Percentiles rank a stretch among this genome's conserved stretches.
Evolutionary conservation across 306 rosid species (phyloP).

Genomic region (Biancaea sappan): DNA sequence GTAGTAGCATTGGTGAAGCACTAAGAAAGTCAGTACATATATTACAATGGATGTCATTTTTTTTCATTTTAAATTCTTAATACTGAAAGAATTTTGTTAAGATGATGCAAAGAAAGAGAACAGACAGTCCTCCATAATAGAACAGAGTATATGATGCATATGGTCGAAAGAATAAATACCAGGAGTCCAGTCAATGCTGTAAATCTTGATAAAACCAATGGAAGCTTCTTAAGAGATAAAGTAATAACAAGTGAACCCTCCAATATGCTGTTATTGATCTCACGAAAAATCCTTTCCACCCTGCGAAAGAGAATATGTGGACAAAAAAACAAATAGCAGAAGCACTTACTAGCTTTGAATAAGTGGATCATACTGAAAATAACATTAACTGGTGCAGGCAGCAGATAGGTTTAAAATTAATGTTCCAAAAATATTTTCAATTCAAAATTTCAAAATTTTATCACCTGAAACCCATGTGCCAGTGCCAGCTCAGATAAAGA

Average conservation of each 20-base stretch:
- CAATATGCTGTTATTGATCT: constrained; percentile 72
- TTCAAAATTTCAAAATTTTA: neutral
- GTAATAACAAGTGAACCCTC: constrained; percentile 76
- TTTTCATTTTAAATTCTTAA: neutral
- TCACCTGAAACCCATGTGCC: neutral
- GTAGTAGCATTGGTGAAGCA: neutral
- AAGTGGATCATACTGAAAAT: constrained; percentile 15
- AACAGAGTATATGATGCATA: neutral
- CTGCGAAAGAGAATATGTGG: constrained; percentile 47
- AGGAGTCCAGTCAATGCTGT: constrained; percentile 94
- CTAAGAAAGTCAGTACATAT: neutral
- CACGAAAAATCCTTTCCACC: constrained; percentile 89
- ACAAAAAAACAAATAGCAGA: neutral
- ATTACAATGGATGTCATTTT: neutral
- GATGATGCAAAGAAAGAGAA: neutral
- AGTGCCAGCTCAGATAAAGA: neutral
- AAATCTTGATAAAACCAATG: constrained; percentile 73
- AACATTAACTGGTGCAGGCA: constrained; percentile 7
- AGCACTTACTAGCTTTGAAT: neutral
- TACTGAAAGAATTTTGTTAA: neutral
- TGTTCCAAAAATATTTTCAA: neutral
- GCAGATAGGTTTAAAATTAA: neutral
- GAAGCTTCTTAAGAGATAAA: constrained; percentile 68
- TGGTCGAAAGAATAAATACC: constrained; percentile 52
- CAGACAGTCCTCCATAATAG: neutral